Evolutionary conservation across 352 stramenopile genomes (phyloP).

Genomic region (Phytophthora crassamura): DNA sequence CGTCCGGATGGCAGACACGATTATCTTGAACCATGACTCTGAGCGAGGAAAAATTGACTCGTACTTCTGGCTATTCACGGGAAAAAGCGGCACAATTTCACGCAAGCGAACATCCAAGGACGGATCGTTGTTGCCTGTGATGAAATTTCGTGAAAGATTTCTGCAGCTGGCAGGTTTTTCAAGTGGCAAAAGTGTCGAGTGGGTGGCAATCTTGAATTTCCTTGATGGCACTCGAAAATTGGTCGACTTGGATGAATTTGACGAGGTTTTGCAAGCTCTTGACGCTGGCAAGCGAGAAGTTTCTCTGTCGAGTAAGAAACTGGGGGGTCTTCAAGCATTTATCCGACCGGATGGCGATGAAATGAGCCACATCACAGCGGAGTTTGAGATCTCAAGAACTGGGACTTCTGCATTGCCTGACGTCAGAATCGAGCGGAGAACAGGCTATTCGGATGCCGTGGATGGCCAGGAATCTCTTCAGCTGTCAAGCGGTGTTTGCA

Average conservation of each 20-base stretch:
- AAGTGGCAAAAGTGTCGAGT: constrained; percentile 11
- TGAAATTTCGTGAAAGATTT: constrained; percentile 58
- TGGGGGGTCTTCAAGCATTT: constrained; percentile 34
- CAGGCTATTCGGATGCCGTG: constrained; percentile 20
- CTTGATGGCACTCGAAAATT: constrained; percentile 32
- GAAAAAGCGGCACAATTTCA: constrained; percentile 51
- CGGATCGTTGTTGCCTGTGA: constrained; percentile 25
- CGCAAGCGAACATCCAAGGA: constrained; percentile 47
- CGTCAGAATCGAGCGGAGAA: constrained; percentile 25
- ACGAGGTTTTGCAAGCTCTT: constrained; percentile 29
- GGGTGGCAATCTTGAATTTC: constrained; percentile 26
- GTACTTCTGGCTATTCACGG: constrained; percentile 57
- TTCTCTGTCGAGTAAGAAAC: constrained; percentile 10
- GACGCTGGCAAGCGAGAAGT: constrained; percentile 4
- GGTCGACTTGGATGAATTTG: constrained; percentile 24
- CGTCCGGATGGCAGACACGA: constrained; percentile 51
- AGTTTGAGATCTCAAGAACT: constrained; percentile 19
- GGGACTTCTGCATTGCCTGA: constrained; percentile 14
- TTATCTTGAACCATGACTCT: constrained; percentile 35
- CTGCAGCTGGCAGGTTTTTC: constrained; percentile 38
- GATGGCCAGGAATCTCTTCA: neutral
- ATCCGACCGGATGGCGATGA: constrained; percentile 19
- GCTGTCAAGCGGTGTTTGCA: constrained; percentile 23
- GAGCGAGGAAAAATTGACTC: constrained; percentile 11
- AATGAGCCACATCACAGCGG: constrained; percentile 27